Evolutionary conservation across 2,329 filamentous ascomycete species (phyloP).

Genomic region (Clonostachys rosea): DNA sequence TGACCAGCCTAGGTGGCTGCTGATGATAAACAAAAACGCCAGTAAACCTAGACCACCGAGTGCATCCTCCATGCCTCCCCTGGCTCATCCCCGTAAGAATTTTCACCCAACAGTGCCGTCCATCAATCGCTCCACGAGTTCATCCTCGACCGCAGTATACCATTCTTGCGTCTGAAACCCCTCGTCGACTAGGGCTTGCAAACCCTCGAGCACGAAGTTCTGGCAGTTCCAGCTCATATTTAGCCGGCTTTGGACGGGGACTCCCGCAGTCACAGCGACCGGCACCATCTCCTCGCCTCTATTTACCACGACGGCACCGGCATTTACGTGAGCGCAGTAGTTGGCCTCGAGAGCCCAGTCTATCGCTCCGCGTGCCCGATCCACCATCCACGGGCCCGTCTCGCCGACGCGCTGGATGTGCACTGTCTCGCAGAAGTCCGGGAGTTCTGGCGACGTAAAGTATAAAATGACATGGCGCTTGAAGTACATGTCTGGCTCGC

Average conservation of each 20-base stretch:
- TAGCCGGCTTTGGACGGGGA: conserved; percentile 1
- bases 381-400: not conserved
- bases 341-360: conserved; percentile 5
- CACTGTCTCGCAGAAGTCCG: conserved; percentile 5
- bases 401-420: conserved; percentile 5
- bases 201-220: conserved; percentile 6
- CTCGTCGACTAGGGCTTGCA: conserved; percentile 4
- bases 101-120: conserved; percentile 1
- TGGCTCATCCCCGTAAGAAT: too few relatives aligned
- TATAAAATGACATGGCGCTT: conserved; percentile 7
- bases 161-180: conserved; percentile 6
- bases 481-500: conserved; percentile 6
- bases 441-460: conserved; percentile 8
- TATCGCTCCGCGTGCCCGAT: not conserved
- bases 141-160: conserved; percentile 4
- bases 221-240: conserved; percentile 8
- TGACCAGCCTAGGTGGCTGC: too few relatives aligned
- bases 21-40: too few relatives aligned
- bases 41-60: too few relatives aligned
- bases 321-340: conserved; percentile 8
- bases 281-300: conserved; percentile 4
- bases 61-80: too few relatives aligned
- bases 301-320: conserved; percentile 5
- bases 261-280: conserved; percentile 3
- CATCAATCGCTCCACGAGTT: conserved; percentile 5